These are phyloP conservation scores for Ceratocystis harringtonii DNA, from an alignment of 2,329 filamentous ascomycete genomes.

Conservation along the genomic window DNA sequence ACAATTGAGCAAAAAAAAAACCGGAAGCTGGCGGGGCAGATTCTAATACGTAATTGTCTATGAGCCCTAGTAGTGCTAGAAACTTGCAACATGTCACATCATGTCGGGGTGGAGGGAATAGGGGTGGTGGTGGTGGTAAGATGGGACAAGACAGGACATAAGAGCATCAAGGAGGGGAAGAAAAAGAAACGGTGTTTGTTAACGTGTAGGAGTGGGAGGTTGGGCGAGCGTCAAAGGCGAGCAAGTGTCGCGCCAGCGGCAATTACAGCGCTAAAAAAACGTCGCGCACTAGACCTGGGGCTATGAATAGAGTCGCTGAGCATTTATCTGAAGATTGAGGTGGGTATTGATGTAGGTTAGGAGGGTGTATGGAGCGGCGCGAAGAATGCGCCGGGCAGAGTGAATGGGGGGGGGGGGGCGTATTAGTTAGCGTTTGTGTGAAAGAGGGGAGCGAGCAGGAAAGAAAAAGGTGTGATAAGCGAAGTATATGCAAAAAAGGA, in stretches of 20 bases:
- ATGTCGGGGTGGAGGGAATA: too few relatives aligned
- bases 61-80: too few relatives aligned
- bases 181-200: neutral
- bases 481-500: neutral
- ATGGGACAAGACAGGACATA: too few relatives aligned
- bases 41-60: too few relatives aligned
- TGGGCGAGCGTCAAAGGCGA: neutral
- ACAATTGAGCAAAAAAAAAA: too few relatives aligned
- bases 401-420: too few relatives aligned
- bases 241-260: neutral
- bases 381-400: constrained; percentile 6
- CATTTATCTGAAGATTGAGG: neutral
- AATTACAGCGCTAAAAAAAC: neutral
- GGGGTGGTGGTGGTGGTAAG: too few relatives aligned
- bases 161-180: neutral
- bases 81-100: too few relatives aligned
- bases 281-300: neutral
- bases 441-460: neutral
- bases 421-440: neutral
- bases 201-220: neutral
- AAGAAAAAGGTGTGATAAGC: neutral
- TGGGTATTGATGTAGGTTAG: neutral
- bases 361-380: constrained; percentile 8
- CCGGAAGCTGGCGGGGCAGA: too few relatives aligned
- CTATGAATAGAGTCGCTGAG: neutral